phyloP scores from a whole-genome alignment of 2,329 filamentous ascomycete genomes.

The Chaetomiaceae sp. region DNA sequence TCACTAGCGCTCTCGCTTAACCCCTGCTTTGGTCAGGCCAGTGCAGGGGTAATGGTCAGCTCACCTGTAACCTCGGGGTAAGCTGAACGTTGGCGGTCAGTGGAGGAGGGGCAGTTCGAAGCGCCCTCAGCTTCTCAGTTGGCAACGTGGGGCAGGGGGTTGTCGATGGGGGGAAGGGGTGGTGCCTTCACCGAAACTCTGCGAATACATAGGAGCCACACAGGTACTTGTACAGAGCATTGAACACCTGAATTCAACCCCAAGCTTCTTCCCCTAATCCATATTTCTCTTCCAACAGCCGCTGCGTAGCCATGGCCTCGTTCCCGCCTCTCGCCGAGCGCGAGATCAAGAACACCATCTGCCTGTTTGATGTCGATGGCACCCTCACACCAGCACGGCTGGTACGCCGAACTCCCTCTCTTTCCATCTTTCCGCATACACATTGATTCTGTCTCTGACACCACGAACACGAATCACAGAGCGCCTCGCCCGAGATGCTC shows the following conservation, averaged over 20 bases:
- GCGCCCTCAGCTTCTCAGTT: constrained; percentile 6
- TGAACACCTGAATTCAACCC: neutral
- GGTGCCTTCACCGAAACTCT: neutral
- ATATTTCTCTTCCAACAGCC: neutral
- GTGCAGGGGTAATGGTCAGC: too few relatives aligned
- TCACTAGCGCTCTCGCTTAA: too few relatives aligned
- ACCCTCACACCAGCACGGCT: constrained; percentile 79
- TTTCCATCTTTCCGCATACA: too few relatives aligned
- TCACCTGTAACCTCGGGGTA: too few relatives aligned
- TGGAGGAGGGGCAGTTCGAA: neutral
- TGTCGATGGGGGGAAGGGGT: neutral
- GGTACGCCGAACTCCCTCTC: too few relatives aligned
- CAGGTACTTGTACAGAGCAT: too few relatives aligned
- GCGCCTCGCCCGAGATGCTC: constrained; percentile 74
- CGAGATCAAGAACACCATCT: constrained; percentile 86
- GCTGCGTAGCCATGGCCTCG: constrained; percentile 25
- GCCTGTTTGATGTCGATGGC: constrained; percentile 92
- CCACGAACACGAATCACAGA: constrained; percentile 36
- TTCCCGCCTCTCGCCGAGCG: constrained; percentile 76
- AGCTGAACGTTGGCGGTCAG: too few relatives aligned
- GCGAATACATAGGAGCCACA: neutral
- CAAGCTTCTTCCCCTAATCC: neutral
- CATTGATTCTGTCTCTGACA: too few relatives aligned
- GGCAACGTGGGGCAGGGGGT: constrained; percentile 8
- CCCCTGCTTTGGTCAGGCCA: too few relatives aligned